phyloP scores from a whole-genome alignment of 208 protist genomes.

The Leishmania lainsoni region DNA sequence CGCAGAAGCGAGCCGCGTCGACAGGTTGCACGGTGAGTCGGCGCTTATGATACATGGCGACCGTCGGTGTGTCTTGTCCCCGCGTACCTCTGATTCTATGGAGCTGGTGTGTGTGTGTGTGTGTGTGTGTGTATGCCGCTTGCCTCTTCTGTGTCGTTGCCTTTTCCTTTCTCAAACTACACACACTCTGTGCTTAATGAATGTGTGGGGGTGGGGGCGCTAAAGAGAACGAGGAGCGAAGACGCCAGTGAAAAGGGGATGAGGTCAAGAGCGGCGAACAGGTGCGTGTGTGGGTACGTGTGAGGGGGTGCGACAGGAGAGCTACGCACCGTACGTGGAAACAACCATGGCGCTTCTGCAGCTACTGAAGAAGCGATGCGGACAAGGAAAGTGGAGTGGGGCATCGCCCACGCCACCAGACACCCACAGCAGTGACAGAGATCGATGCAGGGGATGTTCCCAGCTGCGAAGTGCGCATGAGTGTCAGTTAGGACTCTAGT shows the following conservation, averaged over 20 bases:
- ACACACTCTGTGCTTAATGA: not conserved
- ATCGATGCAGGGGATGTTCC: slow-evolving; percentile 4
- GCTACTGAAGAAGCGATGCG: not conserved
- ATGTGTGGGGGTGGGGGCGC: not conserved
- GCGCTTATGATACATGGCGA: slow-evolving; percentile 25
- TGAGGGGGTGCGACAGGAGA: not conserved
- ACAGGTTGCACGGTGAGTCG: slow-evolving; percentile 30
- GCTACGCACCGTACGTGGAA: not conserved
- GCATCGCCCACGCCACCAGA: not conserved
- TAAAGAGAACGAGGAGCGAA: not conserved
- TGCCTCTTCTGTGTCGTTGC: too few species aligned
- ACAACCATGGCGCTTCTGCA: not conserved
- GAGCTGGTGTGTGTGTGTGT: not conserved
- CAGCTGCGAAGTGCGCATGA: not conserved
- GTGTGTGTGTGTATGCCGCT: too few species aligned
- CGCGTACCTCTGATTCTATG: not conserved
- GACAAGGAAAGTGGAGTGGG: not conserved
- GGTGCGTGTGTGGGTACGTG: not conserved
- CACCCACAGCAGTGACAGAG: not conserved
- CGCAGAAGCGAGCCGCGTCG: slow-evolving; percentile 26
- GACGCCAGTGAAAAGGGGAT: not conserved
- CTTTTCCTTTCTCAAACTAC: slow-evolving; percentile 1
- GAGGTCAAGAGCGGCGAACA: not conserved
- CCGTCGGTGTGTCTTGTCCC: not conserved
- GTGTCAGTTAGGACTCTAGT: not conserved